Conservation (phyloP, 371 early-diverging fungal genomes). For the Neoconidiobolus thromboides region DNA sequence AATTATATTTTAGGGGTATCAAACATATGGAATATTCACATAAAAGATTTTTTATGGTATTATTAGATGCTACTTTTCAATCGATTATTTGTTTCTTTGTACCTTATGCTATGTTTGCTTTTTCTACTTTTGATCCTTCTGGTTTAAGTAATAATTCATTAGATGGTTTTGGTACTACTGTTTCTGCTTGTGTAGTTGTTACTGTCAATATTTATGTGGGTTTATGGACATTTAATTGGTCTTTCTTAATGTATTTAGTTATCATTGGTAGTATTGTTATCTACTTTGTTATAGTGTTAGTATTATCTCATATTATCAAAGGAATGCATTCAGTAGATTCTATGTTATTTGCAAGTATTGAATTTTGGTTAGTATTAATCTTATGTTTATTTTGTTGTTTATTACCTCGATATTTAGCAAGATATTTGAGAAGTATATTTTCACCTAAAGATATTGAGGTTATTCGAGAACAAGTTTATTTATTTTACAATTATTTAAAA, state of each 20-base stretch:
- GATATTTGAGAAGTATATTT: constrained; percentile 37
- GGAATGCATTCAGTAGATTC: constrained; percentile 35
- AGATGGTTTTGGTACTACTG: constrained; percentile 17
- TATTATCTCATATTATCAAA: constrained; percentile 27
- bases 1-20: constrained; percentile 40
- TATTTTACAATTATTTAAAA: not conserved
- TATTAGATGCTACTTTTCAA: constrained; percentile 48
- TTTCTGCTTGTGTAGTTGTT: constrained; percentile 28
- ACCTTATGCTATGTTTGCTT: not conserved
- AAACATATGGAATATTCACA: constrained; percentile 31
- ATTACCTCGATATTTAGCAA: constrained; percentile 36
- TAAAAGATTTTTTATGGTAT: constrained; percentile 32
- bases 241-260: constrained; percentile 28
- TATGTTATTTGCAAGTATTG: constrained; percentile 28
- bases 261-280: constrained; percentile 23
- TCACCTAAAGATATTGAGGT: constrained; percentile 48
- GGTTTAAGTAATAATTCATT: not conserved
- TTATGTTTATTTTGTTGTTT: constrained; percentile 33
- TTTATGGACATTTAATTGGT: constrained; percentile 55
- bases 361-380: constrained; percentile 50
- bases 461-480: constrained; percentile 26
- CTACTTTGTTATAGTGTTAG: constrained; percentile 25
- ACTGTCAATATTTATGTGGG: constrained; percentile 51
- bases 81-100: constrained; percentile 41
- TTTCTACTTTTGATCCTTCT: constrained; percentile 5